These are phyloP conservation scores for Letharia lupina DNA, from an alignment of 495 filamentous ascomycete genomes.

Conservation along the genomic window DNA sequence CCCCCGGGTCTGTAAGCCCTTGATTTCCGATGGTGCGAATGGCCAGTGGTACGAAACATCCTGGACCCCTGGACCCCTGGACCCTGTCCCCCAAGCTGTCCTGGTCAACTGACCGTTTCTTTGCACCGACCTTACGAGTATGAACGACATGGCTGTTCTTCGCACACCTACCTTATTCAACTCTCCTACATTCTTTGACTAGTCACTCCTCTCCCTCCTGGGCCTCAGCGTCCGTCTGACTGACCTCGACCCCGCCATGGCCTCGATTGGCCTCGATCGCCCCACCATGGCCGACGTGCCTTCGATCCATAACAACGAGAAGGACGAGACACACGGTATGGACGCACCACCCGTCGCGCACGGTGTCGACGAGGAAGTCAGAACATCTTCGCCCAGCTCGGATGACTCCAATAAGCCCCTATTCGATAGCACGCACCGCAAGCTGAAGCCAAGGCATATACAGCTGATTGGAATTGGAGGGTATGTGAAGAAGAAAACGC, in stretches of 20 bases:
- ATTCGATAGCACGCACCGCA: conserved; percentile 46
- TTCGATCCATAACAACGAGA: neutral
- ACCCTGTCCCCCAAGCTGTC: too few species aligned
- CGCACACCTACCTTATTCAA: neutral
- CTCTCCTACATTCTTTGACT: neutral
- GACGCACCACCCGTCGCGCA: conserved; percentile 10
- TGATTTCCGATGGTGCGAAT: neutral
- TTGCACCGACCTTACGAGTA: too few species aligned
- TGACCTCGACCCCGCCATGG: neutral
- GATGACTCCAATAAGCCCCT: conserved; percentile 17
- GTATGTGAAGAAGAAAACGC: neutral
- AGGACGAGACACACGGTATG: neutral
- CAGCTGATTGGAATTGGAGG: conserved; percentile 71
- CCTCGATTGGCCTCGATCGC: conserved; percentile 6
- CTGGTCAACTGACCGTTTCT: too few species aligned
- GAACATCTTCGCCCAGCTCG: conserved; percentile 8
- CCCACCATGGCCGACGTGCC: neutral
- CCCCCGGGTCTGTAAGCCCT: too few species aligned
- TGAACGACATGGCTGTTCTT: too few species aligned
- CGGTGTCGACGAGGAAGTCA: conserved; percentile 11
- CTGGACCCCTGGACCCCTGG: too few species aligned
- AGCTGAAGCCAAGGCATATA: conserved; percentile 57
- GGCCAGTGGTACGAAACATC: neutral
- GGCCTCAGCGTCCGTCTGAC: neutral
- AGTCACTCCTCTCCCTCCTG: neutral